These are phyloP conservation scores for Arabidopsis arenosa DNA, from an alignment of 345 rosid species.

Conservation along the genomic window DNA sequence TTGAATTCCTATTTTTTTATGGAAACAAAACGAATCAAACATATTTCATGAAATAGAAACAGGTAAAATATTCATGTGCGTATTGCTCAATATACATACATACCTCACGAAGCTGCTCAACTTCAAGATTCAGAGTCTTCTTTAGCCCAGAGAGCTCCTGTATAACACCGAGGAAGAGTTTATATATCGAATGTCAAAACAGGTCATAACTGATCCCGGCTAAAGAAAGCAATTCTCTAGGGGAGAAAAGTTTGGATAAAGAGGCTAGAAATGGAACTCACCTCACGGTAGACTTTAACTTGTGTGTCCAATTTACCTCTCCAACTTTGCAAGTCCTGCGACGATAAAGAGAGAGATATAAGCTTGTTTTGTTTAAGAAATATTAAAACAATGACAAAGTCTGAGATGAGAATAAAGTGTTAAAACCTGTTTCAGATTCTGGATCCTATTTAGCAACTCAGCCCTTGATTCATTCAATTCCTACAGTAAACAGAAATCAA, in stretches of 20 bases:
- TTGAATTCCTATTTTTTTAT: slow-evolving; percentile 62
- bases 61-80: not conserved
- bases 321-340: slow-evolving; percentile 93
- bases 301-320: slow-evolving; percentile 90
- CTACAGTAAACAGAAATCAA: slow-evolving; percentile 44
- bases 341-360: slow-evolving; percentile 8
- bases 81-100: slow-evolving; percentile 7
- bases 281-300: slow-evolving; percentile 84
- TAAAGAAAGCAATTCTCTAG: not conserved
- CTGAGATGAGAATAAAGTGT: not conserved
- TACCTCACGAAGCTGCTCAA: slow-evolving; percentile 69
- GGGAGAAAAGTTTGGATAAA: too few relatives aligned
- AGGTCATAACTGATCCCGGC: not conserved
- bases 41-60: slow-evolving; percentile 17
- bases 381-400: not conserved
- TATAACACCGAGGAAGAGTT: slow-evolving; percentile 12
- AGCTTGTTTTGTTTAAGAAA: not conserved
- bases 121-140: slow-evolving; percentile 72
- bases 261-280: slow-evolving; percentile 40
- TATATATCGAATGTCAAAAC: not conserved
- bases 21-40: not conserved
- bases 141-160: slow-evolving; percentile 83
- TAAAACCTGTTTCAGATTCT: slow-evolving; percentile 78
- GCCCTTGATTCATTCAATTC: slow-evolving; percentile 87
- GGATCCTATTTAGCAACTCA: slow-evolving; percentile 80